Percentiles rank a stretch among this genome's conserved stretches.
Evolutionary conservation across 1,284 basidiomycete genomes (phyloP).

Genomic region (Puccinia coronata): DNA sequence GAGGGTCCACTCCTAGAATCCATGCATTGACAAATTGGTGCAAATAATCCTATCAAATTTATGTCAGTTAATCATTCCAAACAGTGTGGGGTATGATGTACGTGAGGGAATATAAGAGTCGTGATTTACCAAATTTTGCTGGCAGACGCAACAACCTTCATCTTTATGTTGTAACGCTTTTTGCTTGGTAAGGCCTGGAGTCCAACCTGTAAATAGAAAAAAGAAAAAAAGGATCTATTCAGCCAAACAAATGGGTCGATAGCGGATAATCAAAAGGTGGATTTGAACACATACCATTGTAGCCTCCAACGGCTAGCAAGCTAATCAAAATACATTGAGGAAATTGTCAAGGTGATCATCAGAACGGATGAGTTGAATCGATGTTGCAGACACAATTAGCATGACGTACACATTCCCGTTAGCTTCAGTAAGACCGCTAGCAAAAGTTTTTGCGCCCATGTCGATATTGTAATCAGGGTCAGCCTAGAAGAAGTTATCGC

Average conservation of each 20-base stretch:
- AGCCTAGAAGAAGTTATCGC: conserved; percentile 52
- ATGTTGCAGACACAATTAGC: conserved; percentile 36
- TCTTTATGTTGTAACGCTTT: conserved; percentile 67
- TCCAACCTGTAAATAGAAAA: no score
- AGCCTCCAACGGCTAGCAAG: conserved; percentile 66
- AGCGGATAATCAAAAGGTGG: not conserved
- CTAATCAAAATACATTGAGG: conserved; percentile 19
- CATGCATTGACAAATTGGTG: conserved; percentile 78
- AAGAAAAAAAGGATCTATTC: not conserved
- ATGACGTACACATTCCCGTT: conserved; percentile 66
- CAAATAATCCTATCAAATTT: conserved; percentile 64
- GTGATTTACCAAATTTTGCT: conserved; percentile 63
- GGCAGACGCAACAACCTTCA: conserved; percentile 68
- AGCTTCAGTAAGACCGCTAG: conserved; percentile 63
- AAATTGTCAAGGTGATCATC: not conserved
- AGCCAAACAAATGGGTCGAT: not conserved
- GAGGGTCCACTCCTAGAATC: conserved; percentile 58
- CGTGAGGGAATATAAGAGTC: not conserved
- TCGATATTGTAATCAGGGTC: conserved; percentile 61
- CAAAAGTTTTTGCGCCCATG: conserved; percentile 68
- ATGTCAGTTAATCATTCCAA: not conserved
- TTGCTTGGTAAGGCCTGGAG: conserved; percentile 64
- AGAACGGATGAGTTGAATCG: not conserved
- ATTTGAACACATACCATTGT: conserved; percentile 66
- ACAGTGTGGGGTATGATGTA: not conserved